Base-by-base conservation (phyloP, 1,139 yeast species). In the Wickerhamomyces sp. region DNA sequence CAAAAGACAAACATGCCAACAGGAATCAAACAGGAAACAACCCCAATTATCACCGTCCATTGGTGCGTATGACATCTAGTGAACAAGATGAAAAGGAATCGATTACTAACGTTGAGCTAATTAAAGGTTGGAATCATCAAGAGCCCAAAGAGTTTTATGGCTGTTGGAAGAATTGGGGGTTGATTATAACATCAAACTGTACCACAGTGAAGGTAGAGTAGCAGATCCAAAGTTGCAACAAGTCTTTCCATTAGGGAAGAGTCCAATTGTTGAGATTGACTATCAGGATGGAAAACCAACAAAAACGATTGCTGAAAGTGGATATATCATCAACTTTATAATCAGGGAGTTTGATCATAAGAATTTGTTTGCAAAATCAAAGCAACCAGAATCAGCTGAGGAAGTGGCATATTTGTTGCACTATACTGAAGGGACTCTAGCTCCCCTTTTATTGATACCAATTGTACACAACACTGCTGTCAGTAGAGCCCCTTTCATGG, bases 111-210 rank as follows among this genome's bases (percentile, higher is more conserved):
- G 10, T 5, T 9, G 11, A 9, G 15, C 10, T 11, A 18, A 18
- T 3, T 34, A 11, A 10, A 54, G 79, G 78, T 71, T 80, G 45
- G 74, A 76, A 52, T 64, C 69, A 14, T 78, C 84, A n/a, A 68
- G 86, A 48, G 64, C 84, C 1, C 76, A 72, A 40, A 66, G 86
- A 48, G 67, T 79, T 32, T 57, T 73, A 23, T 81, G 85, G 84
- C 61, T 78, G 31, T 63, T 81, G 27, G 84, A 79, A 49, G 75
- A 77, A 44, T 65, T 81, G 10, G 69, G 68, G 15, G 56, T 81
- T 23, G 74, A 75, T 37, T 82, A 78, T 56, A 74, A 72, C n/a
- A 64, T 79, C 26, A 71, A 73, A 48, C 56, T 72, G 2, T 79
- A 76, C 58, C 63, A 75, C 44, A 68, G 86, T 39, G 69, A 46